phyloP scores from a whole-genome alignment of 306 rosid genomes.

The Trifolium fragiferum region DNA sequence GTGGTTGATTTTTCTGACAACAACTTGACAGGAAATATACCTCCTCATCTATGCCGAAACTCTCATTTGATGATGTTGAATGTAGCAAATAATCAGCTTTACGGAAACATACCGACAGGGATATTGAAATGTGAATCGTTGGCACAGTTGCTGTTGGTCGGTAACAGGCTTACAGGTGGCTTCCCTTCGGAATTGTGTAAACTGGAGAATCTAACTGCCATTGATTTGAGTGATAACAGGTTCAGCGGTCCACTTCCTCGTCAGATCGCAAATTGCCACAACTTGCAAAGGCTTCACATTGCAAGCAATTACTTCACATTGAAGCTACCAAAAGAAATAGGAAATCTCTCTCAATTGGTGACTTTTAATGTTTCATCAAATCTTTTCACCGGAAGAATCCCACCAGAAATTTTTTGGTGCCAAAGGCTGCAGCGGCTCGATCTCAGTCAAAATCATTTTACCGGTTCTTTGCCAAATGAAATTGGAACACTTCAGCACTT shows the following conservation, averaged over 20 bases:
- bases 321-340: slow-evolving; percentile 84
- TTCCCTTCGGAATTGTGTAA: slow-evolving; percentile 83
- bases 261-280: slow-evolving; percentile 62
- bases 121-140: slow-evolving; percentile 67
- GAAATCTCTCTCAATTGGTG: slow-evolving; percentile 79
- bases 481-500: slow-evolving; percentile 79
- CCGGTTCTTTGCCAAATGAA: slow-evolving; percentile 68
- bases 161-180: slow-evolving; percentile 74
- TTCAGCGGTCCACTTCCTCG: slow-evolving; percentile 82
- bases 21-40: slow-evolving; percentile 70
- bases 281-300: slow-evolving; percentile 89
- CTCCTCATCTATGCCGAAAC: slow-evolving; percentile 72
- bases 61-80: slow-evolving; percentile 73
- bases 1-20: slow-evolving; percentile 91
- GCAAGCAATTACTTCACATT: slow-evolving; percentile 74
- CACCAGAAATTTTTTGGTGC: slow-evolving; percentile 67
- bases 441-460: slow-evolving; percentile 72
- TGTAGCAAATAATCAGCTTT: slow-evolving; percentile 63
- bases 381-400: slow-evolving; percentile 66
- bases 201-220: slow-evolving; percentile 68
- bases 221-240: slow-evolving; percentile 77
- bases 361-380: slow-evolving; percentile 87
- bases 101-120: slow-evolving; percentile 72
- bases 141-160: slow-evolving; percentile 68
- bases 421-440: slow-evolving; percentile 89